These are phyloP conservation scores for Dipteronia dyeriana DNA, from an alignment of 345 rosid species.

Conservation along the genomic window DNA sequence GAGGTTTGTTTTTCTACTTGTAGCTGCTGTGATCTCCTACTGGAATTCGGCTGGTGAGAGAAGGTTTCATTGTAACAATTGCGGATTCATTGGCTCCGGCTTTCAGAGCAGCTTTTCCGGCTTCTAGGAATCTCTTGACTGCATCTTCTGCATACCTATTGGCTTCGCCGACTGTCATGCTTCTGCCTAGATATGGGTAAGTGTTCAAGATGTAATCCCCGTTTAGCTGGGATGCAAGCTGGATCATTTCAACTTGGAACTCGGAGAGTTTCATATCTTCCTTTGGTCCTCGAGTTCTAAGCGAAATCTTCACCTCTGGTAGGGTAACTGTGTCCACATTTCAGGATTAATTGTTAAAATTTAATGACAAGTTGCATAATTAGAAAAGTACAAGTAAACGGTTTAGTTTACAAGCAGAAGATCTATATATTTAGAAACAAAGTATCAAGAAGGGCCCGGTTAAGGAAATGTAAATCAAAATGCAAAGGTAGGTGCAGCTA, in stretches of 20 bases:
- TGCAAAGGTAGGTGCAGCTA: not conserved
- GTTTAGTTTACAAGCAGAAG: too few species aligned
- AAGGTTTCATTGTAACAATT: slow-evolving; percentile 85
- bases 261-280: slow-evolving; percentile 80
- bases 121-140: slow-evolving; percentile 90
- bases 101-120: slow-evolving; percentile 78
- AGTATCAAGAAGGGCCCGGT: too few species aligned
- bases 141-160: slow-evolving; percentile 87
- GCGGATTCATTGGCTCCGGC: slow-evolving; percentile 97
- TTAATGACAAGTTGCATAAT: too few species aligned
- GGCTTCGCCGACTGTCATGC: slow-evolving; percentile 85
- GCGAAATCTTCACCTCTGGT: slow-evolving; percentile 53
- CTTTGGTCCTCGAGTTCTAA: slow-evolving; percentile 78
- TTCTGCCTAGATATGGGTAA: slow-evolving; percentile 84
- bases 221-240: slow-evolving; percentile 92
- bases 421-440: too few species aligned
- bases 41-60: slow-evolving; percentile 61
- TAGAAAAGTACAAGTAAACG: too few species aligned
- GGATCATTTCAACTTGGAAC: slow-evolving; percentile 92
- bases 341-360: slow-evolving; percentile 5
- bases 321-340: slow-evolving; percentile 62
- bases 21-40: slow-evolving; percentile 23
- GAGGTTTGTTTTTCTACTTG: slow-evolving; percentile 3
- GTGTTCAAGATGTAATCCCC: slow-evolving; percentile 81
- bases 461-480: not conserved